Evolutionary conservation across 2,329 filamentous ascomycete species (phyloP).

Genomic region (Periconia digitata): DNA sequence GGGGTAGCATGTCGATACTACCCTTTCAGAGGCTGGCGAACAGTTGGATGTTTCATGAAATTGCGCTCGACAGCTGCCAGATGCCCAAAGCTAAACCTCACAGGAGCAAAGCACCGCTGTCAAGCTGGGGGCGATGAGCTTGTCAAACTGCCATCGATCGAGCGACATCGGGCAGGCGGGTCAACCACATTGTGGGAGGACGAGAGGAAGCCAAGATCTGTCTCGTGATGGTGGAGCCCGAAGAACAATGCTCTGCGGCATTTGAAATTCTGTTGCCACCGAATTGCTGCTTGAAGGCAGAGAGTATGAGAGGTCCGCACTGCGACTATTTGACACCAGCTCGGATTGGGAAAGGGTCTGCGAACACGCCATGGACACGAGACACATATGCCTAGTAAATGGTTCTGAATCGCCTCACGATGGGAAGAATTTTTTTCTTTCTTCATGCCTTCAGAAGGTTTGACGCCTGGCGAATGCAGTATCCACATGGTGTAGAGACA

Average conservation of each 20-base stretch:
- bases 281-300: not conserved
- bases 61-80: conserved; percentile 16
- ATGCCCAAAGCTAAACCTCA: conserved; percentile 1
- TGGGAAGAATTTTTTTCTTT: not conserved
- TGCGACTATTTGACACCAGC: conserved; percentile 2
- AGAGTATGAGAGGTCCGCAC: not conserved
- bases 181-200: conserved; percentile 1
- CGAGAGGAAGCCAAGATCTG: conserved; percentile 8
- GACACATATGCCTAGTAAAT: conserved; percentile 3
- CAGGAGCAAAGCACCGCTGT: conserved; percentile 16
- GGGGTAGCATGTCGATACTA: not conserved
- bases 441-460: not conserved
- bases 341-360: conserved; percentile 2
- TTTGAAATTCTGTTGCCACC: not conserved
- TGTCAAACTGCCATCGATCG: conserved; percentile 10
- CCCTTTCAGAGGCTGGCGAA: not conserved
- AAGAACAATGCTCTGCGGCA: not conserved
- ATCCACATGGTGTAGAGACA: not conserved
- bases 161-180: conserved; percentile 1
- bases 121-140: conserved; percentile 2
- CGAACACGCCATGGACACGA: conserved; percentile 11
- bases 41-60: conserved; percentile 25
- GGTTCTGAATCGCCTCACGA: too few species aligned
- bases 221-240: conserved; percentile 19
- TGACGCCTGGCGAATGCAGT: not conserved